phyloP scores from a whole-genome alignment of 2,329 filamentous ascomycete species.

The Neopestalotiopsis clavispora region DNA sequence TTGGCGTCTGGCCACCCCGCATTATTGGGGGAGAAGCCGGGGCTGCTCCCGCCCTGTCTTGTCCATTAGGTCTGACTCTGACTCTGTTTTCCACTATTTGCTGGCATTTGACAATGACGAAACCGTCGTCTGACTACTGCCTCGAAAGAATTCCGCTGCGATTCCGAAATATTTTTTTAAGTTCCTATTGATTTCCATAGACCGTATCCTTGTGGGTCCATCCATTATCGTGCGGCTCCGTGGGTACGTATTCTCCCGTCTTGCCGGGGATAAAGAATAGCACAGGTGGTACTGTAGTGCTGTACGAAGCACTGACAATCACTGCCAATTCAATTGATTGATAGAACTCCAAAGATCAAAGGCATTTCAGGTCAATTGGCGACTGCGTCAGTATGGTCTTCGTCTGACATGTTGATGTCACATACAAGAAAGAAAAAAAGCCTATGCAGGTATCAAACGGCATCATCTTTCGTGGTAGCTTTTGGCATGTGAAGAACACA shows the following conservation, averaged over 20 bases:
- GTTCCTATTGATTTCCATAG: neutral
- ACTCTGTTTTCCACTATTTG: neutral
- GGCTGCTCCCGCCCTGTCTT: neutral
- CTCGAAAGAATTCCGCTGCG: neutral
- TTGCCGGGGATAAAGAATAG: neutral
- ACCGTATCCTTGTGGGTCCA: neutral
- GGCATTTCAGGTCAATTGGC: too few species aligned
- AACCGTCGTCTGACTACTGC: neutral
- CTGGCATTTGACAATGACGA: slow-evolving; percentile 30
- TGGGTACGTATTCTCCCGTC: neutral
- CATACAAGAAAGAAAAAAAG: too few species aligned
- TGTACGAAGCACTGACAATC: too few species aligned
- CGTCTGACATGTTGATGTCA: too few species aligned
- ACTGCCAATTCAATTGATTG: too few species aligned
- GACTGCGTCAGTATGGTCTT: too few species aligned
- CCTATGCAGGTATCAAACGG: neutral
- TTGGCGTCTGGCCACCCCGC: slow-evolving; percentile 12
- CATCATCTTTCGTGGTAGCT: too few species aligned
- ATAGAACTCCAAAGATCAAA: too few species aligned
- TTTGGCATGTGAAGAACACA: slow-evolving; percentile 13
- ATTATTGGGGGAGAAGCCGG: slow-evolving; percentile 28
- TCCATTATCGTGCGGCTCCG: neutral
- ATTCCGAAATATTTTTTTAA: neutral
- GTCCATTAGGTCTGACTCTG: slow-evolving; percentile 12
- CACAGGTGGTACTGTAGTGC: neutral